Conservation (phyloP, 495 filamentous ascomycete genomes). For the Astrothelium macrocarpum region DNA sequence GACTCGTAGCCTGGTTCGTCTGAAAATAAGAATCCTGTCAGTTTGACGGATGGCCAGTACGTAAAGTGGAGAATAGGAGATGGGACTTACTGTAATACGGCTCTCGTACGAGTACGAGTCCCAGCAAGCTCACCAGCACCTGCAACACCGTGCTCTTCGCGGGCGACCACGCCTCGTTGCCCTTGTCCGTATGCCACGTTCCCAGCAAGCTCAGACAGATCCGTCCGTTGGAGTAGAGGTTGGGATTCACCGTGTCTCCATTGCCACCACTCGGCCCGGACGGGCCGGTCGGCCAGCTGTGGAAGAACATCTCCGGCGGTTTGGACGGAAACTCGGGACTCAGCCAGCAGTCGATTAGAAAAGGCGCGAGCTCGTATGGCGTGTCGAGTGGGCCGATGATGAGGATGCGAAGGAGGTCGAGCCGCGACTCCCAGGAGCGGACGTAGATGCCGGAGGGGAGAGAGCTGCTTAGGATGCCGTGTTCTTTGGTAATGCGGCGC, state of each 20-base stretch:
- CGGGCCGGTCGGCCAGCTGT: constrained; percentile 42
- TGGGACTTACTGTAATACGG: constrained; percentile 53
- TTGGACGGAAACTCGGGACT: constrained; percentile 36
- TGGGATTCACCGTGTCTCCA: constrained; percentile 48
- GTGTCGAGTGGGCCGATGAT: constrained; percentile 51
- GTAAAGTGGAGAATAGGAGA: constrained; percentile 9
- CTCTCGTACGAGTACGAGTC: constrained; percentile 48
- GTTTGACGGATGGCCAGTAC: neutral
- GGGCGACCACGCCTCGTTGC: constrained; percentile 46
- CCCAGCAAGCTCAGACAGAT: constrained; percentile 53
- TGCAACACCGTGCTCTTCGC: constrained; percentile 45
- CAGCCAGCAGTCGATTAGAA: constrained; percentile 50
- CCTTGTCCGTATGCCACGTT: constrained; percentile 47
- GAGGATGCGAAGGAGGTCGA: constrained; percentile 49
- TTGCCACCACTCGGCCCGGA: neutral
- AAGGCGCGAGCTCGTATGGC: constrained; percentile 53
- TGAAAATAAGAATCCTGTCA: no score
- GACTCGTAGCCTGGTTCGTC: constrained; percentile 52
- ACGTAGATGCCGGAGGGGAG: constrained; percentile 49
- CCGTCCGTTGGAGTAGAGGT: constrained; percentile 53
- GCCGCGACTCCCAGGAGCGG: constrained; percentile 48
- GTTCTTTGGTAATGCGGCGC: constrained; percentile 46
- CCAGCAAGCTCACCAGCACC: constrained; percentile 50
- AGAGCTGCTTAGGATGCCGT: constrained; percentile 45
- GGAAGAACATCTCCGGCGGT: constrained; percentile 46